Conservation (phyloP, 306 rosid genomes). For the Cotoneaster glaucophyllus region DNA sequence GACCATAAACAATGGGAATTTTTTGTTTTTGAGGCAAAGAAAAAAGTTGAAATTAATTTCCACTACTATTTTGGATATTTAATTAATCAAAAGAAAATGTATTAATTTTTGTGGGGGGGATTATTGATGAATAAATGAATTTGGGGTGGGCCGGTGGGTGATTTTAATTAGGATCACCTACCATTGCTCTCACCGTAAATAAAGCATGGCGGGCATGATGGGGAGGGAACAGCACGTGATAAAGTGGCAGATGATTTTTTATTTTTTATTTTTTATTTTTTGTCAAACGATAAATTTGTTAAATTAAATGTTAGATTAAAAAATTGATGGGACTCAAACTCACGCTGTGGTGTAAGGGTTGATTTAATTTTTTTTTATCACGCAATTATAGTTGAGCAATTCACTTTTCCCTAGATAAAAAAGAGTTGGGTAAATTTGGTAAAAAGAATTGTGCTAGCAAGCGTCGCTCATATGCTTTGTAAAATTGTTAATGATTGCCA, state of each 20-base stretch:
- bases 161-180: not conserved
- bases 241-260: not conserved
- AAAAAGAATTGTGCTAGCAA: too few species aligned
- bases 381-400: not conserved
- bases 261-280: accelerated
- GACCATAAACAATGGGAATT: not conserved
- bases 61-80: not conserved
- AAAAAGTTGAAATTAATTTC: not conserved
- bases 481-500: too few species aligned
- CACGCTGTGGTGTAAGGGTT: not conserved
- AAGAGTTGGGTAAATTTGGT: not conserved
- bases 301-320: too few species aligned
- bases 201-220: not conserved
- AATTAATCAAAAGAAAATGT: not conserved
- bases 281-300: too few species aligned
- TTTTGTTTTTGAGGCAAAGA: too few species aligned
- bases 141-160: conserved; percentile 1
- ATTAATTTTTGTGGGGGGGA: not conserved
- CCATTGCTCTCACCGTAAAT: not conserved
- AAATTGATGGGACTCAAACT: too few species aligned
- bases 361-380: not conserved
- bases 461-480: too few species aligned
- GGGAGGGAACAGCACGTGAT: conserved; percentile 24
- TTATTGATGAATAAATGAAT: not conserved
- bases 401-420: not conserved